These are phyloP conservation scores for Stachybotrys elegans DNA, from an alignment of 2,329 filamentous ascomycete species.

Conservation along the genomic window DNA sequence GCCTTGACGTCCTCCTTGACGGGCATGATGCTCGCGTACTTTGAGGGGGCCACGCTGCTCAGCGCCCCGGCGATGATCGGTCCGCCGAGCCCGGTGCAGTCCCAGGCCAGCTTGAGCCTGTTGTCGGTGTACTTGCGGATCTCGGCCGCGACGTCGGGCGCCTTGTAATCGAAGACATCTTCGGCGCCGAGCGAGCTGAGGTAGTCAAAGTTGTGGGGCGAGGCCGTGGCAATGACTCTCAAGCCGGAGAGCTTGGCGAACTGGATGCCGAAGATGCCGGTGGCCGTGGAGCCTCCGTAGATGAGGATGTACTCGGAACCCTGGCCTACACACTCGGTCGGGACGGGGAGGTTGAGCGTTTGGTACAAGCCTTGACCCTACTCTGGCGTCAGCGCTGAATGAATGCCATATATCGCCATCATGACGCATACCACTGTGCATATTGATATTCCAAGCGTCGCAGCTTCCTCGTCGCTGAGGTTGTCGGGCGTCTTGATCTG, in stretches of 20 bases:
- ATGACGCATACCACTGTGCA: conserved; percentile 21
- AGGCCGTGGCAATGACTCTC: conserved; percentile 30
- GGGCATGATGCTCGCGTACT: neutral
- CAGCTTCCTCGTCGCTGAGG: conserved; percentile 36
- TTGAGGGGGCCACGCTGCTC: neutral
- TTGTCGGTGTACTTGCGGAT: conserved; percentile 15
- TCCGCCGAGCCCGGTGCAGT: conserved; percentile 4
- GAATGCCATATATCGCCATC: neutral
- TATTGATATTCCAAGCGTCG: conserved; percentile 38
- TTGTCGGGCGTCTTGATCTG: conserved; percentile 37
- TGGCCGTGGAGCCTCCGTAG: conserved; percentile 47
- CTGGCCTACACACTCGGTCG: conserved; percentile 29
- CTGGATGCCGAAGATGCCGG: conserved; percentile 44
- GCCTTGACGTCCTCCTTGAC: neutral
- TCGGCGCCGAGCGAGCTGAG: conserved; percentile 36
- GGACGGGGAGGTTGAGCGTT: conserved; percentile 37
- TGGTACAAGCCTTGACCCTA: conserved; percentile 42
- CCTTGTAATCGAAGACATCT: conserved; percentile 36
- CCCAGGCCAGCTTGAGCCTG: conserved; percentile 16
- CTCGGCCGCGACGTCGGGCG: conserved; percentile 12
- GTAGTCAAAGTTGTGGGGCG: conserved; percentile 32
- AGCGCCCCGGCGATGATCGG: neutral
- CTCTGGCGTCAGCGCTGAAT: neutral
- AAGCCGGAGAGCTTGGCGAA: conserved; percentile 31
- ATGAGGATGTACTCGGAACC: conserved; percentile 33